A percentile compares a stretch with the other conserved stretches of the same genome.
These are phyloP conservation scores for Haplosporangium sp. DNA, from an alignment of 371 early-diverging fungal species.

Conservation along the genomic window DNA sequence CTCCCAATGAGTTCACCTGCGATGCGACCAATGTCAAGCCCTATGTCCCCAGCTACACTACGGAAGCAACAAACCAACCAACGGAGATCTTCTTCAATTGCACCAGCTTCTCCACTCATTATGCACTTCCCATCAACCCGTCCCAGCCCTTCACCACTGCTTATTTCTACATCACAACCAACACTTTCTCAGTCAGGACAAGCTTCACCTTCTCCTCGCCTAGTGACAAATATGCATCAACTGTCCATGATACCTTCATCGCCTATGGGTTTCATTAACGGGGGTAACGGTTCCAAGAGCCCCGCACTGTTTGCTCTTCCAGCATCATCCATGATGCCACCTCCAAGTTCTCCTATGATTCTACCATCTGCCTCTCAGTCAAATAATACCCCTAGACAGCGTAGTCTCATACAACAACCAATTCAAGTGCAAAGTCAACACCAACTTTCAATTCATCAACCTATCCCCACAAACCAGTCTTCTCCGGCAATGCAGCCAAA, in stretches of 20 bases:
- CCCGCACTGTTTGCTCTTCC: slow-evolving; percentile 51
- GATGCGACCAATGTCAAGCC: slow-evolving; percentile 36
- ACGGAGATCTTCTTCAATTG: slow-evolving; percentile 34
- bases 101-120: slow-evolving; percentile 49
- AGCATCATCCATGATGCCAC: slow-evolving; percentile 56
- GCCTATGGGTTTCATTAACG: slow-evolving; percentile 24
- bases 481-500: slow-evolving; percentile 25
- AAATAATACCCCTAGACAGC: slow-evolving; percentile 36
- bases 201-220: slow-evolving; percentile 45
- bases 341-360: slow-evolving; percentile 53
- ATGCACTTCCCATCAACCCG: slow-evolving; percentile 53
- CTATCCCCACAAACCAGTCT: slow-evolving; percentile 21
- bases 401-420: slow-evolving; percentile 32
- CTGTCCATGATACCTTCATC: slow-evolving; percentile 50
- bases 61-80: slow-evolving; percentile 41
- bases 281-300: slow-evolving; percentile 31
- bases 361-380: slow-evolving; percentile 36
- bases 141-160: slow-evolving; percentile 43
- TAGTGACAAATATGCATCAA: slow-evolving; percentile 53
- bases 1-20: slow-evolving; percentile 52
- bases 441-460: slow-evolving; percentile 50
- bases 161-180: slow-evolving; percentile 47
- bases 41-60: slow-evolving; percentile 52
- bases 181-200: slow-evolving; percentile 15
- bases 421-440: slow-evolving; percentile 33